A percentile compares a stretch with the other conserved stretches of the same genome.
Evolutionary conservation across 345 rosid genomes (phyloP).

Genomic region (Gossypium stocksii): DNA sequence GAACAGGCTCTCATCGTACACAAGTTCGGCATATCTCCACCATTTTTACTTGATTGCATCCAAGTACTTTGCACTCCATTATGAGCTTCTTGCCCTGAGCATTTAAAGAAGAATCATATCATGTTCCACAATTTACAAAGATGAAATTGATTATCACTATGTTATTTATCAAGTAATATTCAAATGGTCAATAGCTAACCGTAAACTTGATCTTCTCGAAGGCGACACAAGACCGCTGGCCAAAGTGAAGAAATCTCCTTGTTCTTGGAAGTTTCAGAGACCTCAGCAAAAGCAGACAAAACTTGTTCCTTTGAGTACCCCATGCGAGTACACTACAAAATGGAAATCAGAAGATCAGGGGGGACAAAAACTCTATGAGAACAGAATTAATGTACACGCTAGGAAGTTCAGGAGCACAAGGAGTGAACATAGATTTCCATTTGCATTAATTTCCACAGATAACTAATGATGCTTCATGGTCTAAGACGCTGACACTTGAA

Average conservation of each 20-base stretch:
- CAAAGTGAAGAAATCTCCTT: constrained; percentile 57
- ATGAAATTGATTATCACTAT: neutral
- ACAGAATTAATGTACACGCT: neutral
- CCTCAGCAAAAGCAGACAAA: constrained; percentile 48
- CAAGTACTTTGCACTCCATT: constrained; percentile 26
- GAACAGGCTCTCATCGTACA: constrained; percentile 57
- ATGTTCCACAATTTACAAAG: constrained; percentile 1
- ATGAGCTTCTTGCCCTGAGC: constrained; percentile 46
- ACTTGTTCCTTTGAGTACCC: constrained; percentile 66
- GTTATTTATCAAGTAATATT: neutral
- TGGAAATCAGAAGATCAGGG: constrained; percentile 13
- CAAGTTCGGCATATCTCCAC: constrained; percentile 25
- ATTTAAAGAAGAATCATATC: constrained; percentile 14
- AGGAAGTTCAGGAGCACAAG: neutral
- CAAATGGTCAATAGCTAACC: constrained; percentile 18
- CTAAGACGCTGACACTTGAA: neutral
- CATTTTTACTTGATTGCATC: constrained; percentile 28
- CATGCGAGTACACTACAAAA: constrained; percentile 44
- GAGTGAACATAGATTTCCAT: neutral
- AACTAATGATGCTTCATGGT: neutral
- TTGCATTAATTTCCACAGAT: neutral
- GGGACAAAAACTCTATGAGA: neutral
- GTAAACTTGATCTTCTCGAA: constrained; percentile 63
- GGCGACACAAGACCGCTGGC: constrained; percentile 62
- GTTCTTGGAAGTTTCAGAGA: constrained; percentile 47